phyloP scores from a whole-genome alignment of 441 rosid genomes.

The Adansonia grandidieri region DNA sequence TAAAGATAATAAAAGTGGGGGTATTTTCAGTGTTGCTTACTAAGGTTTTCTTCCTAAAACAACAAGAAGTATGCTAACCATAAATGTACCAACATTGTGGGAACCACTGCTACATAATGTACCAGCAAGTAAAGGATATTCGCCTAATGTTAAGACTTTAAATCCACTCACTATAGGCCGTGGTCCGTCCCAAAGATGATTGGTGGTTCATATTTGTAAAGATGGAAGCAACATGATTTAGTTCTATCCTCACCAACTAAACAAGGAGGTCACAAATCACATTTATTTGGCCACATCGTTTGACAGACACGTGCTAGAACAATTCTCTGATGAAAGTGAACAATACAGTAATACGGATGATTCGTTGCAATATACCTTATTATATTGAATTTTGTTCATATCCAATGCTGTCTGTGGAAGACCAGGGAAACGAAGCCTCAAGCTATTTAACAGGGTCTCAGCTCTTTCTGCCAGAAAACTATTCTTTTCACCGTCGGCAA shows the following conservation, averaged over 20 bases:
- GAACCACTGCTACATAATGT: not conserved
- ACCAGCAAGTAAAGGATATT: not conserved
- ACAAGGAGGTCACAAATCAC: not conserved
- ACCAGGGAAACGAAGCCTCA: constrained; percentile 83
- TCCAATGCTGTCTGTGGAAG: constrained; percentile 94
- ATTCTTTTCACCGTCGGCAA: constrained; percentile 62
- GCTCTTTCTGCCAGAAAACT: constrained; percentile 71
- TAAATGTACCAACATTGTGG: not conserved
- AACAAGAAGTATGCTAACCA: not conserved
- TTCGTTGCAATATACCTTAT: constrained; percentile 58
- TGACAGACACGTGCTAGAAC: not conserved
- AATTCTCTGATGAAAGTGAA: not conserved
- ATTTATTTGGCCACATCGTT: not conserved
- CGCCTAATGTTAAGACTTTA: not conserved
- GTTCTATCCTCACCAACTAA: not conserved
- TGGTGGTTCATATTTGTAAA: not conserved
- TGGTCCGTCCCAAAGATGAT: constrained; percentile 14
- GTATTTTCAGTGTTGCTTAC: not conserved
- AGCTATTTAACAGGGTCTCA: constrained; percentile 73
- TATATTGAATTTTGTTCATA: constrained; percentile 96
- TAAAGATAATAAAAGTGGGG: not conserved
- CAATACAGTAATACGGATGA: not conserved
- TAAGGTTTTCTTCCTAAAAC: not conserved
- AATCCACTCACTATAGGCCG: not conserved
- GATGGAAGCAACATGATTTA: constrained; percentile 17